Conservation (phyloP, 768 basidiomycete species). For the Tricholoma furcatifolium region DNA sequence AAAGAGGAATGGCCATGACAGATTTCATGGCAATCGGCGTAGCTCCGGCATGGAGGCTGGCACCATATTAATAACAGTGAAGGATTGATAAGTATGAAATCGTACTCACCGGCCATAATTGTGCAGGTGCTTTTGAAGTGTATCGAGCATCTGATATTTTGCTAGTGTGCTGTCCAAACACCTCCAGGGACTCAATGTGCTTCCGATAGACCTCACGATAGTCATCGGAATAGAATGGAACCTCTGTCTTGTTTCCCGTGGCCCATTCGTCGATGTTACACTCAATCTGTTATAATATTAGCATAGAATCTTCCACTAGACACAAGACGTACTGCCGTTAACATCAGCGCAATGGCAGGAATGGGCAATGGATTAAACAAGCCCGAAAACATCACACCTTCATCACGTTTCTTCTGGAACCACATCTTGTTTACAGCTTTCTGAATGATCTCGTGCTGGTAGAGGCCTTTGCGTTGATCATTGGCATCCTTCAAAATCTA, state of each 20-base stretch:
- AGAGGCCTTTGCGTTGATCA: slow-evolving; percentile 17
- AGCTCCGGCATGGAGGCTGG: neutral
- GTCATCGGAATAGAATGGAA: slow-evolving; percentile 3
- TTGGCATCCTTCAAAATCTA: neutral
- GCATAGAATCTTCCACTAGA: neutral
- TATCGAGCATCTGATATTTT: neutral
- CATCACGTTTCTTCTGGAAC: slow-evolving; percentile 23
- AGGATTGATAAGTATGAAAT: neutral
- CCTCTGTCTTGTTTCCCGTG: neutral
- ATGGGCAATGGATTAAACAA: slow-evolving; percentile 20
- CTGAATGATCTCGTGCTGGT: slow-evolving; percentile 13
- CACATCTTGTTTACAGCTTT: slow-evolving; percentile 20
- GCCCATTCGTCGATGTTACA: slow-evolving; percentile 7
- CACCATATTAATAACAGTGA: neutral
- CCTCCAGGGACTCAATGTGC: slow-evolving; percentile 2
- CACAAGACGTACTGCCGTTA: slow-evolving; percentile 14
- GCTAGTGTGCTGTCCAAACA: neutral
- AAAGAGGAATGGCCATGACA: neutral
- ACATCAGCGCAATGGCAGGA: slow-evolving; percentile 12
- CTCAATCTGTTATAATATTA: slow-evolving; percentile 4
- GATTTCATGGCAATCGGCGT: neutral
- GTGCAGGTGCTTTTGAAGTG: neutral
- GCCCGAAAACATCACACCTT: slow-evolving; percentile 21
- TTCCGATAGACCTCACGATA: neutral
- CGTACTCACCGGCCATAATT: slow-evolving; percentile 3